Base-by-base conservation (phyloP, 148 eudicot species). In the Pouteria glomerata region DNA sequence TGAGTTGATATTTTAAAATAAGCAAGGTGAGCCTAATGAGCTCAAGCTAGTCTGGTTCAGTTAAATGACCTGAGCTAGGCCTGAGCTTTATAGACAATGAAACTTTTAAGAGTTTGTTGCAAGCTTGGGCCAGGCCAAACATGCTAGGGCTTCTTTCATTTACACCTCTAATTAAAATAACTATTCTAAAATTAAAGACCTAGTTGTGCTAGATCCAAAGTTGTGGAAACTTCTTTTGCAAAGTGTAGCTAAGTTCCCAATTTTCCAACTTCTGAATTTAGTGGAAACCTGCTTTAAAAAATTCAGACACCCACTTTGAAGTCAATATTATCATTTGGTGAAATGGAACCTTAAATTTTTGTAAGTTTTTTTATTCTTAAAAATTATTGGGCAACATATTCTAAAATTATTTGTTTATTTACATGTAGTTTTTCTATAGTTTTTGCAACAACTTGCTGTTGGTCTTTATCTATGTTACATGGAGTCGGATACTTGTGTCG, bases 221-320 rank as follows among this genome's bases (percentile, higher is more conserved):
- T 35, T 41, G 6, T 61, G 44, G 1, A 37, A 31, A 60, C 44
- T 34, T 34, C 42, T 34, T 62, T 11, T 16, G 12, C 47, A 8
- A 57, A 29, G 35, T 3, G 21, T 29, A 14, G 13, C 39, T 8
- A 4, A 50, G n/a, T 2, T 4, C 18, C 63, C 37, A 12, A 3
- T 7, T 29, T 58, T 58, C 63, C 37, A 59, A 59, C 37, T 30
- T 59, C 63, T 16, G 63, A 59, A 59, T 18, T 59, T 30, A 59
- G 37, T 21, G 53, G 14, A 35, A 34, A 61, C 66, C 45, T 30
- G 10, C 37, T 31, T 18, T 18, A 33, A 61, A 10, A 11, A 1
- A 30, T 34, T 29, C 35, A 52, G 67, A 63, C 4, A 24, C 31
- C 50, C 23, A 13, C 39, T 23, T 21, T 63, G 30, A 62, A 31